Evolutionary conservation across 805 yeast species (phyloP).

Genomic region (Sugiyamaella boreocaroliniensis): DNA sequence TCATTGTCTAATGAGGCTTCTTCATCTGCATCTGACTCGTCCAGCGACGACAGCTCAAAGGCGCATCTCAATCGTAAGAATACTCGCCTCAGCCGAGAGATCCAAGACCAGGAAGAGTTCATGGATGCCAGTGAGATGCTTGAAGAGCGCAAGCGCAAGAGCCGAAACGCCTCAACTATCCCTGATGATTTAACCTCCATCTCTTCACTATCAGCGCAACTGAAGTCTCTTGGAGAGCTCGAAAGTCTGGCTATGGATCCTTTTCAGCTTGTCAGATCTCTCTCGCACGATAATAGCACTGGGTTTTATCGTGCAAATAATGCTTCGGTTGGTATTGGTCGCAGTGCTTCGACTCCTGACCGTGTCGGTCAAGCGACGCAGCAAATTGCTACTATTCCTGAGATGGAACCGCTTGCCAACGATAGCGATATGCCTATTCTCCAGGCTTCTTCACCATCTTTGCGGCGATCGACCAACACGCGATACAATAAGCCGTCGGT

Average conservation of each 20-base stretch:
- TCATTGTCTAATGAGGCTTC: slow-evolving; percentile 5
- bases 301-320: slow-evolving; percentile 1
- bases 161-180: slow-evolving; percentile 13
- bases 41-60: neutral
- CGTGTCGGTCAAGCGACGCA: neutral
- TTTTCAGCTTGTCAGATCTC: slow-evolving; percentile 70
- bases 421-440: slow-evolving; percentile 23
- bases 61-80: slow-evolving; percentile 15
- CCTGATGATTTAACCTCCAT: slow-evolving; percentile 23
- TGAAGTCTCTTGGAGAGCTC: slow-evolving; percentile 63
- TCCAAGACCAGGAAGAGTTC: slow-evolving; percentile 29
- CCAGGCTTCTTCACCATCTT: slow-evolving; percentile 19
- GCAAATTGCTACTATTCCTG: neutral
- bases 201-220: slow-evolving; percentile 50
- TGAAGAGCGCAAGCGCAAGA: slow-evolving; percentile 18
- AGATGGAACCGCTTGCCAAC: slow-evolving; percentile 11
- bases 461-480: slow-evolving; percentile 21
- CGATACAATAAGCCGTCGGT: slow-evolving; percentile 18
- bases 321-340: neutral
- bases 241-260: slow-evolving; percentile 63
- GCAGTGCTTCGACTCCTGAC: slow-evolving; percentile 3
- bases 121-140: slow-evolving; percentile 30
- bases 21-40: neutral
- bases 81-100: slow-evolving; percentile 31
- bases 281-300: slow-evolving; percentile 37